phyloP scores from a whole-genome alignment of 2,329 filamentous ascomycete species.

The Arachnomyces sp. region DNA sequence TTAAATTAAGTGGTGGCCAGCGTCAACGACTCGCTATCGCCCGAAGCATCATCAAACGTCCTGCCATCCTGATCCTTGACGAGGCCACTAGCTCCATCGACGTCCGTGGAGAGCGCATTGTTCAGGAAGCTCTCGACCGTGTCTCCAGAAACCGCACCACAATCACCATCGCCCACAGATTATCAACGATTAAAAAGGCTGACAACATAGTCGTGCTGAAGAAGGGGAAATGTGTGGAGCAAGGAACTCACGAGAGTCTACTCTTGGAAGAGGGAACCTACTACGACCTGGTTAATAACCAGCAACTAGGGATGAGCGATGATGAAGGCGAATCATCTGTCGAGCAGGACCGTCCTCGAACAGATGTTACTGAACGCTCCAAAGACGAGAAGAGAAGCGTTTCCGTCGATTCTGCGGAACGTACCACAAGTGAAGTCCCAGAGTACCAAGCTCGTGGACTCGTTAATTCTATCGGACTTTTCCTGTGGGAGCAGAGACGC shows the following conservation, averaged over 20 bases:
- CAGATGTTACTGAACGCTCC: slow-evolving; percentile 1
- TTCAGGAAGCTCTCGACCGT: slow-evolving; percentile 45
- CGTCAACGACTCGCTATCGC: slow-evolving; percentile 75
- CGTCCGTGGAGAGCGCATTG: slow-evolving; percentile 46
- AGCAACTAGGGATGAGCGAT: slow-evolving; percentile 18
- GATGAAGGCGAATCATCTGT: slow-evolving; percentile 5
- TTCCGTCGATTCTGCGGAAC: slow-evolving; percentile 2
- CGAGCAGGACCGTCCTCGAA: slow-evolving; percentile 1
- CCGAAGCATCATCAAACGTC: slow-evolving; percentile 58
- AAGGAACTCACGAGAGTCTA: slow-evolving; percentile 67
- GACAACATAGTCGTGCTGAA: slow-evolving; percentile 71
- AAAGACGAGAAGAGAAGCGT: slow-evolving; percentile 1
- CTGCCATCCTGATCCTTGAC: slow-evolving; percentile 61
- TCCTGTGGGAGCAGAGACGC: slow-evolving; percentile 26
- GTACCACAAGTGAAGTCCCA: neutral
- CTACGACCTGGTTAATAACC: slow-evolving; percentile 52
- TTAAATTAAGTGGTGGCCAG: slow-evolving; percentile 75
- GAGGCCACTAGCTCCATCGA: slow-evolving; percentile 66
- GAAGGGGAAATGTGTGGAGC: slow-evolving; percentile 61
- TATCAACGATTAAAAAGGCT: slow-evolving; percentile 66
- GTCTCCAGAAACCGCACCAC: slow-evolving; percentile 58
- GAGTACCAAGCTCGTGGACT: slow-evolving; percentile 12
- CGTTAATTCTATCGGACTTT: slow-evolving; percentile 14
- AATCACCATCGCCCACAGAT: slow-evolving; percentile 67
- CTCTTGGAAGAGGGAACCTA: slow-evolving; percentile 57